These are phyloP conservation scores for Neonectria neomacrospora DNA, from an alignment of 2,329 filamentous ascomycete genomes.

Conservation along the genomic window DNA sequence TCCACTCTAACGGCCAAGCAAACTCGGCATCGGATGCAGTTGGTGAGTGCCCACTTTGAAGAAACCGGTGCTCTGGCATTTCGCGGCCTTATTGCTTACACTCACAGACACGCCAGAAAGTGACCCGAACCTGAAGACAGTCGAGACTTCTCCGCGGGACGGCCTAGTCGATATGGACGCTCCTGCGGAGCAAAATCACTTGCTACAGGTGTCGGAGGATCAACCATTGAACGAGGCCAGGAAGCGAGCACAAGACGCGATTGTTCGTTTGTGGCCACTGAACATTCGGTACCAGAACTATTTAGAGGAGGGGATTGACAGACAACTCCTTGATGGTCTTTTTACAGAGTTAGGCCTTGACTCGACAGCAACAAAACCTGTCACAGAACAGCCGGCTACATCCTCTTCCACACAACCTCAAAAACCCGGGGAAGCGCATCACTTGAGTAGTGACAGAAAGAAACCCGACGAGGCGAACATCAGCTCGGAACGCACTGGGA, in stretches of 20 bases:
- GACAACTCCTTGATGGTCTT: constrained; percentile 68
- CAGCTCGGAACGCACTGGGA: constrained; percentile 54
- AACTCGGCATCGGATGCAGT: constrained; percentile 26
- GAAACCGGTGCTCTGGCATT: background rate
- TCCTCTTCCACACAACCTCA: background rate
- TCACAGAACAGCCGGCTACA: constrained; percentile 1
- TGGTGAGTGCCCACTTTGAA: constrained; percentile 4
- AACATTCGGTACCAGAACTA: constrained; percentile 81
- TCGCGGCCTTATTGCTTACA: constrained; percentile 19
- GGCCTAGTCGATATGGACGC: background rate
- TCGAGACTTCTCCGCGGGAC: background rate
- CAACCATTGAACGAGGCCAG: constrained; percentile 54
- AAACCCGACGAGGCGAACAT: background rate
- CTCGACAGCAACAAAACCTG: constrained; percentile 36
- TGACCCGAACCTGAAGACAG: background rate
- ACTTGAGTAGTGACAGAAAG: background rate
- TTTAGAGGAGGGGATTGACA: constrained; percentile 77
- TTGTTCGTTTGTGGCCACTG: constrained; percentile 71
- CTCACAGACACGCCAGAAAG: constrained; percentile 27
- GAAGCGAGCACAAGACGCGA: constrained; percentile 73
- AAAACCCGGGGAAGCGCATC: background rate
- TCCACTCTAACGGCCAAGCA: constrained; percentile 44
- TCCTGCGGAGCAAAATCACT: background rate
- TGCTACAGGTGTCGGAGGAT: constrained; percentile 4
- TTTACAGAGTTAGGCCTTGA: constrained; percentile 76